Evolutionary conservation across 305 asterid genomes (phyloP).

Genomic region (Rubia tinctorum): DNA sequence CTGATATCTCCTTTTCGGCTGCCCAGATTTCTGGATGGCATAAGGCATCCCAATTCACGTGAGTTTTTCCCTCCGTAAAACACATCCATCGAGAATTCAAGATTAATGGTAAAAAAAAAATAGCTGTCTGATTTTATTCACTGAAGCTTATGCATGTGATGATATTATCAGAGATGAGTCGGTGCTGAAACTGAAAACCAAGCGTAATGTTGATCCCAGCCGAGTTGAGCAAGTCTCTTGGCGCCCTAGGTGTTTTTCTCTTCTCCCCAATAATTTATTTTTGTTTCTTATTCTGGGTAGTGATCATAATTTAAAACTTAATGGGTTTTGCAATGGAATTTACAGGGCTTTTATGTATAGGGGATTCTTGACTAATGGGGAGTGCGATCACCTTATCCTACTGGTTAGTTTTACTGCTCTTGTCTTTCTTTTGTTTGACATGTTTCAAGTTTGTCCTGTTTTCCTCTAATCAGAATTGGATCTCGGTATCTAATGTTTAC

Average conservation of each 20-base stretch:
- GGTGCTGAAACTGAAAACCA: conserved; percentile 40
- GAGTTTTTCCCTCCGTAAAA: no score
- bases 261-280: neutral
- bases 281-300: neutral
- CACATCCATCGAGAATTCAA: no score
- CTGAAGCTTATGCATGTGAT: neutral
- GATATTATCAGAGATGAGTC: conserved; percentile 40
- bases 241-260: conserved; percentile 61
- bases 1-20: conserved; percentile 18
- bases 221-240: conserved; percentile 79
- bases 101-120: conserved; percentile 12
- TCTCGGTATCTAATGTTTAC: no score
- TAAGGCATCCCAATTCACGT: neutral
- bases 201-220: conserved; percentile 55
- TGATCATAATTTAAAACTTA: neutral
- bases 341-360: conserved; percentile 68
- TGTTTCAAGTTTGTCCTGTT: no score
- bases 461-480: no score
- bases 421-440: neutral
- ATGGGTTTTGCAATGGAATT: conserved; percentile 4
- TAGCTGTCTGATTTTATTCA: conserved; percentile 27
- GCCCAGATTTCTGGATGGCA: conserved; percentile 16
- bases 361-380: conserved; percentile 62
- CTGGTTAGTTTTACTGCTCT: conserved; percentile 47
- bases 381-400: conserved; percentile 73